These are phyloP conservation scores for Thalassiosira hispida DNA, from an alignment of 352 stramenopile genomes.

Conservation along the genomic window DNA sequence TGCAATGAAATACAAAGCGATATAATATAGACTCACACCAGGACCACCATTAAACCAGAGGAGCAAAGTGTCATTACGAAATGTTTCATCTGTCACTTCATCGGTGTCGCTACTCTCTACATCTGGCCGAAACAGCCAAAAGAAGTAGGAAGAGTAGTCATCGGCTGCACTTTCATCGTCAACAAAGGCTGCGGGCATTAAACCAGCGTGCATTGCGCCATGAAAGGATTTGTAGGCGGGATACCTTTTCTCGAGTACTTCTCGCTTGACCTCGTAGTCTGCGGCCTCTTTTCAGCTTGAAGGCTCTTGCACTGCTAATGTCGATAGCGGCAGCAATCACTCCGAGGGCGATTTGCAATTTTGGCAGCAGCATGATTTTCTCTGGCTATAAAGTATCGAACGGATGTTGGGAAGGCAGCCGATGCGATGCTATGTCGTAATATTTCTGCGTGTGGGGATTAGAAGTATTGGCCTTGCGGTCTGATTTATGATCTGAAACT, in stretches of 20 bases:
- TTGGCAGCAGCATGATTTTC: conserved; percentile 10
- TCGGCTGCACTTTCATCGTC: conserved; percentile 24
- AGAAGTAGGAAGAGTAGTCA: conserved; percentile 63
- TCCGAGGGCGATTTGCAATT: conserved; percentile 6
- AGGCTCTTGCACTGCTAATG: neutral
- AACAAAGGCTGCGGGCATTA: conserved; percentile 54
- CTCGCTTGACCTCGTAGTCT: conserved; percentile 34
- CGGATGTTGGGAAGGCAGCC: too few species aligned
- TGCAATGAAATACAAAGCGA: too few species aligned
- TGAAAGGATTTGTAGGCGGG: conserved; percentile 61
- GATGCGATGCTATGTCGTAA: too few species aligned
- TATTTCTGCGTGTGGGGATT: too few species aligned
- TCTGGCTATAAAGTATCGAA: too few species aligned
- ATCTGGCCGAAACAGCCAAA: conserved; percentile 71
- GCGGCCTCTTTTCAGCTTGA: conserved; percentile 23
- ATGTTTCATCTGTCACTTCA: conserved; percentile 29
- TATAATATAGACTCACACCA: conserved; percentile 28
- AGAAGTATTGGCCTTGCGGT: too few species aligned
- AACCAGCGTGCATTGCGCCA: conserved; percentile 66
- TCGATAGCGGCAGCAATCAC: neutral
- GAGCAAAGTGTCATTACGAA: conserved; percentile 64
- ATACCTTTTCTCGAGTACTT: conserved; percentile 50
- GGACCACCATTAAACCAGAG: conserved; percentile 76
- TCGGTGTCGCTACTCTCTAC: conserved; percentile 13
- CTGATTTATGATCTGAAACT: too few species aligned